Base-by-base conservation (phyloP, 306 rosid genomes). In the Potentilla sterilis region DNA sequence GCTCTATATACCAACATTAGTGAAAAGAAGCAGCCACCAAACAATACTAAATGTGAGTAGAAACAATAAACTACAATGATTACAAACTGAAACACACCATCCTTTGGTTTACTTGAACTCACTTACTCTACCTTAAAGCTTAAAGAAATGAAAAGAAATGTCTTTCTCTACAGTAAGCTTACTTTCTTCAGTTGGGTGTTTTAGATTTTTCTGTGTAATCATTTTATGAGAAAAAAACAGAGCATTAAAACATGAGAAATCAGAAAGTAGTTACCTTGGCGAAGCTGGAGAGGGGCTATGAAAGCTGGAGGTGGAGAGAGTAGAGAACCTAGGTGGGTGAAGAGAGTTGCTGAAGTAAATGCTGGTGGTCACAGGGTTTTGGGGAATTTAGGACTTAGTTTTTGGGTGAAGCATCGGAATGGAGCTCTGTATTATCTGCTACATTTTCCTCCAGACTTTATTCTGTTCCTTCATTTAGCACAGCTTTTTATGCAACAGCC, bases 381-480 rank as follows among this genome's bases (percentile, higher is more conserved):
- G 11, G 43, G 19, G 37, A 57, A n/a, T 21, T 54, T 54, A 21
- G 43, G 68, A 15, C 4, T 3, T 15, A 15, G 66, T 5, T 15
- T 64, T 35, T 47, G 18, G 46, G 44, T 35, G 35, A 63, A 63
- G 68, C 70, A 40, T 66, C 49, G n/a, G 21, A 66, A 66, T 66
- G 70, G 70, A 66, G 70, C 34, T 63, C 44, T 65, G 14, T 64
- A 65, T 66, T 40, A 66, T 66, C 70, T 66, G 34, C 70, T 66
- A 40, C 70, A 40, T 66, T 66, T 41, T 21, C 70, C 49, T 41
- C 18, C 46, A 2, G 69, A n/a, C 49, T 41, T n/a, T 67, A 41
- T 67, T n/a, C 14, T 67, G 69, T 21, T 41, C 34, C 51, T 67
- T 10, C 70, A 40, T 67, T n/a, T 67, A 41, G 70, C 70, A 67